Conservation (phyloP, 129 eudicot species). For the Flaveria brownii region DNA sequence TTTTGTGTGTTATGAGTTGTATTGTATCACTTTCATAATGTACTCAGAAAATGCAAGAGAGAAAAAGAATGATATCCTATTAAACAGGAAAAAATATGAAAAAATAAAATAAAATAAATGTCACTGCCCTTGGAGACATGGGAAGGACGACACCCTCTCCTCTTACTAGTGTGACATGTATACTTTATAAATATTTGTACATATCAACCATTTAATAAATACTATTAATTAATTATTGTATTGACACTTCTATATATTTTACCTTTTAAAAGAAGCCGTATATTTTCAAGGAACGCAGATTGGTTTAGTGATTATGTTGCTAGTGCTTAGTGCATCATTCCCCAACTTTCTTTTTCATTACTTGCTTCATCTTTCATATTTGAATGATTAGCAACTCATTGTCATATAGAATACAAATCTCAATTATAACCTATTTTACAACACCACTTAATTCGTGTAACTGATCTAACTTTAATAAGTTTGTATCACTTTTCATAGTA, state of each 20-base stretch:
- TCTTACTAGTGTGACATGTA: no score
- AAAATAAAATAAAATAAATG: no score
- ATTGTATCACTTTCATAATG: no score
- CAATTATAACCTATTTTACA: slow-evolving; percentile 29
- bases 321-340: slow-evolving; percentile 33
- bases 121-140: no score
- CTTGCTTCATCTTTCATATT: slow-evolving; percentile 37
- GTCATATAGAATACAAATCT: slow-evolving; percentile 22
- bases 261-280: neutral
- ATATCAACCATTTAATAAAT: neutral
- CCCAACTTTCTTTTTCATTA: slow-evolving; percentile 34
- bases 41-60: no score
- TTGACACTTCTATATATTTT: neutral
- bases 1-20: no score
- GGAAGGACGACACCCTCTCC: no score
- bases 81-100: no score
- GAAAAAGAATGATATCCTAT: no score
- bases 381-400: slow-evolving; percentile 37
- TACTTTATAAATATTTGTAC: neutral
- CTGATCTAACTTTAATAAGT: slow-evolving; percentile 24
- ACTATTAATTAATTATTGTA: neutral
- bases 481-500: no score
- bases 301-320: slow-evolving; percentile 25
- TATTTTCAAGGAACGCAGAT: neutral
- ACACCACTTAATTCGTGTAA: slow-evolving; percentile 22